These are phyloP conservation scores for Alternaria sp. DNA, from an alignment of 2,329 filamentous ascomycete species.

Conservation along the genomic window DNA sequence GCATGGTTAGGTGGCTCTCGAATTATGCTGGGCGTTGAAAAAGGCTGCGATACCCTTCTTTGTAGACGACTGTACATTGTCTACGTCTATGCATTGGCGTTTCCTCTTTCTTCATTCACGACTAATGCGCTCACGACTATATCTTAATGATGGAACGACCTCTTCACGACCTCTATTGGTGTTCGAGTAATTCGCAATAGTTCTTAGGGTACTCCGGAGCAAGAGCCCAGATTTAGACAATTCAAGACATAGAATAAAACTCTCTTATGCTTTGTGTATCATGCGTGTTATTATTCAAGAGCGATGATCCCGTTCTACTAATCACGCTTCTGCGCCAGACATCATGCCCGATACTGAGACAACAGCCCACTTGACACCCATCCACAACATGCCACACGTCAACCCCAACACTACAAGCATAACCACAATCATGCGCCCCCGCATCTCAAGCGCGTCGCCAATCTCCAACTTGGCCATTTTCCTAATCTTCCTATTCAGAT, in stretches of 20 bases:
- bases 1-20: neutral
- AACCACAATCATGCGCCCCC: constrained; percentile 59
- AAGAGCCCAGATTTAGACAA: neutral
- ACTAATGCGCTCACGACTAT: neutral
- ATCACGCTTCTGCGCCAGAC: neutral
- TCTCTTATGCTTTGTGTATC: neutral
- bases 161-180: neutral
- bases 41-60: constrained; percentile 6
- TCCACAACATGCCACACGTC: constrained; percentile 20
- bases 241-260: neutral
- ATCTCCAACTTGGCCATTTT: constrained; percentile 68
- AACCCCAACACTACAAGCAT: constrained; percentile 49
- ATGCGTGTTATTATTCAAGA: neutral
- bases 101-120: neutral
- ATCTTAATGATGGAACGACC: neutral
- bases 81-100: neutral
- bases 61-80: neutral
- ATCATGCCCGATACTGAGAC: neutral
- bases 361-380: constrained; percentile 30
- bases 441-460: constrained; percentile 67
- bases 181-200: neutral
- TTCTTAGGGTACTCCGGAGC: neutral
- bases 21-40: neutral
- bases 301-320: neutral
- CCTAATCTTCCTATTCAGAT: constrained; percentile 52